Conservation (phyloP, 352 stramenopile species). For the Globisporangium lucens region DNA sequence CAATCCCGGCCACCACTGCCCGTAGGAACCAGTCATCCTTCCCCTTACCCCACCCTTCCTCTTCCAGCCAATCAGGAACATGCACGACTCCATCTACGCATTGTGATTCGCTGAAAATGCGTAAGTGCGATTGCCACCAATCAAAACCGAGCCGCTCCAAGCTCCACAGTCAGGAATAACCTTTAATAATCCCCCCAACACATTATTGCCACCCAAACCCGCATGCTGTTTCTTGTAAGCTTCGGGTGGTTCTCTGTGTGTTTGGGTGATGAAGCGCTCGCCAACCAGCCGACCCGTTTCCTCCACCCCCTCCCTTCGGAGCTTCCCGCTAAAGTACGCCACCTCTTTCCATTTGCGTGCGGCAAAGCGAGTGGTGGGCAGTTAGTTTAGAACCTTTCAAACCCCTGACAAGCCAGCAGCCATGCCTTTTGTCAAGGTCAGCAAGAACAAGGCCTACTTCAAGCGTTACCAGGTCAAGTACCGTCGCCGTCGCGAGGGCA, state of each 20-base stretch:
- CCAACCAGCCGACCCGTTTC: neutral
- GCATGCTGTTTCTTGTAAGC: neutral
- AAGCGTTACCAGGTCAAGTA: conserved; percentile 99
- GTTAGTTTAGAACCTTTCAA: conserved; percentile 73
- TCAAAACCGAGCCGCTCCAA: conserved; percentile 1
- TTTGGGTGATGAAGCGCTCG: conserved; percentile 6
- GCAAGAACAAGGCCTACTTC: conserved; percentile 99
- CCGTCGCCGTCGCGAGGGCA: conserved; percentile 96
- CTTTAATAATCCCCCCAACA: neutral
- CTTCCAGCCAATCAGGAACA: conserved; percentile 38
- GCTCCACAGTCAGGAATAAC: neutral
- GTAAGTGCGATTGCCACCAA: conserved; percentile 1
- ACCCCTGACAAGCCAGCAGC: conserved; percentile 27
- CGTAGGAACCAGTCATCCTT: conserved; percentile 79
- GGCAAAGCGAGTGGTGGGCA: neutral
- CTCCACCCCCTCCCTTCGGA: neutral
- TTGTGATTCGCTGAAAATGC: conserved; percentile 37
- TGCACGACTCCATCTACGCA: fast-evolving
- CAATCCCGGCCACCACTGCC: conserved; percentile 29
- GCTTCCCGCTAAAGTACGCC: conserved; percentile 1
- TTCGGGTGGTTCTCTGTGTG: neutral
- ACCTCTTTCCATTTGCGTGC: no score
- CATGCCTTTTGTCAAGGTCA: conserved; percentile 97
- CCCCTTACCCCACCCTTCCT: conserved; percentile 23
- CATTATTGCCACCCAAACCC: neutral